Percentiles rank a stretch among this genome's conserved stretches.
phyloP scores from a whole-genome alignment of 805 yeast genomes.

The Yarrowia sp. region DNA sequence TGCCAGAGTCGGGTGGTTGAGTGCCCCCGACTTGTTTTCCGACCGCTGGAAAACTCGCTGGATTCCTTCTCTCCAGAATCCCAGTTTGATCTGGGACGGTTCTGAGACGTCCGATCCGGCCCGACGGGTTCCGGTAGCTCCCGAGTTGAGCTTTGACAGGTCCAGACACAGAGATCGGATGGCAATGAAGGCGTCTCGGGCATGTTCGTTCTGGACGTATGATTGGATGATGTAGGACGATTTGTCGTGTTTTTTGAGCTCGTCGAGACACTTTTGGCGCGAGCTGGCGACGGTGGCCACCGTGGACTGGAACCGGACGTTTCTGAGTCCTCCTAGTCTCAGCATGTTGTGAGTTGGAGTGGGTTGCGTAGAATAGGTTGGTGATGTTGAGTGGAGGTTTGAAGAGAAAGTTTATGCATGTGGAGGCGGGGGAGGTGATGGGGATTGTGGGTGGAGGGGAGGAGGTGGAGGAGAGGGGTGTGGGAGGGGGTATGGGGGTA shows the following conservation, averaged over 20 bases:
- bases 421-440: background rate
- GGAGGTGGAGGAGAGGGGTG: background rate
- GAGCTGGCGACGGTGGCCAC: background rate
- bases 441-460: background rate
- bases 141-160: constrained; percentile 46
- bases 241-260: constrained; percentile 50
- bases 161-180: constrained; percentile 65
- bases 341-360: background rate
- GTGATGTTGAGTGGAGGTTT: too few relatives aligned
- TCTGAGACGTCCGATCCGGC: constrained; percentile 27
- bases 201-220: constrained; percentile 58
- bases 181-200: constrained; percentile 61
- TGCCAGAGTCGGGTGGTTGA: constrained; percentile 52
- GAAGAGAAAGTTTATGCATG: background rate
- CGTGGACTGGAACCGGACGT: background rate
- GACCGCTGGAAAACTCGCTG: constrained; percentile 43
- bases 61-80: constrained; percentile 69
- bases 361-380: too few relatives aligned
- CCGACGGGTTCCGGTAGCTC: constrained; percentile 41
- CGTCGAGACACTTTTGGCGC: constrained; percentile 46
- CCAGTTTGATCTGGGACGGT: constrained; percentile 50
- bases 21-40: background rate
- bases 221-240: constrained; percentile 64
- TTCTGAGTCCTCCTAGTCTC: background rate
- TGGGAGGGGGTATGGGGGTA: too few relatives aligned